Evolutionary conservation across 1,139 yeast species (phyloP).

Genomic region (Pichia sp.): DNA sequence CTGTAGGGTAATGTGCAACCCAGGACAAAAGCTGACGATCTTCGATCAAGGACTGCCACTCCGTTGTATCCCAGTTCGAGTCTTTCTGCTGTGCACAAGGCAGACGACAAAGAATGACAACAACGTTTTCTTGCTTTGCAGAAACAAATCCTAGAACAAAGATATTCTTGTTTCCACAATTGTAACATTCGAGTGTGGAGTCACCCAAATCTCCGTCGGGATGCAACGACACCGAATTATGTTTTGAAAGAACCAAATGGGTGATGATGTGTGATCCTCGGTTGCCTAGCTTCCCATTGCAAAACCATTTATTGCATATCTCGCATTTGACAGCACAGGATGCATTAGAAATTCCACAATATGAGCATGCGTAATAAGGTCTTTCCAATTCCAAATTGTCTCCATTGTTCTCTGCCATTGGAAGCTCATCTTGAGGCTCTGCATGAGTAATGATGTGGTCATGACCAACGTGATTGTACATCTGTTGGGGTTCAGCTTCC

Average conservation of each 20-base stretch:
- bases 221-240: constrained; percentile 70
- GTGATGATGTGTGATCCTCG: constrained; percentile 80
- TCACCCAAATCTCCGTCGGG: constrained; percentile 82
- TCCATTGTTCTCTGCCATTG: background rate
- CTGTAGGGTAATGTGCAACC: constrained; percentile 70
- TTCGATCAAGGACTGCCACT: constrained; percentile 86
- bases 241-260: constrained; percentile 79
- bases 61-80: constrained; percentile 77
- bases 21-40: constrained; percentile 75
- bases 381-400: background rate
- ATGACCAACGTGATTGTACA: background rate
- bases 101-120: constrained; percentile 79
- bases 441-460: background rate
- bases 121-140: constrained; percentile 83
- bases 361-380: constrained; percentile 53
- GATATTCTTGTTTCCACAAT: constrained; percentile 79
- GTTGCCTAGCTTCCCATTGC: constrained; percentile 62
- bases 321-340: constrained; percentile 71
- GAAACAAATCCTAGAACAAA: constrained; percentile 83
- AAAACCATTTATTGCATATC: constrained; percentile 82
- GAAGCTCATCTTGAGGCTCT: background rate
- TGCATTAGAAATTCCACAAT: constrained; percentile 73
- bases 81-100: constrained; percentile 84
- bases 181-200: constrained; percentile 81
- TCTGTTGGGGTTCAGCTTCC: background rate